Evolutionary conservation across 192 early-diverging fungal genomes (phyloP).

Genomic region (Coemansia sp.): DNA sequence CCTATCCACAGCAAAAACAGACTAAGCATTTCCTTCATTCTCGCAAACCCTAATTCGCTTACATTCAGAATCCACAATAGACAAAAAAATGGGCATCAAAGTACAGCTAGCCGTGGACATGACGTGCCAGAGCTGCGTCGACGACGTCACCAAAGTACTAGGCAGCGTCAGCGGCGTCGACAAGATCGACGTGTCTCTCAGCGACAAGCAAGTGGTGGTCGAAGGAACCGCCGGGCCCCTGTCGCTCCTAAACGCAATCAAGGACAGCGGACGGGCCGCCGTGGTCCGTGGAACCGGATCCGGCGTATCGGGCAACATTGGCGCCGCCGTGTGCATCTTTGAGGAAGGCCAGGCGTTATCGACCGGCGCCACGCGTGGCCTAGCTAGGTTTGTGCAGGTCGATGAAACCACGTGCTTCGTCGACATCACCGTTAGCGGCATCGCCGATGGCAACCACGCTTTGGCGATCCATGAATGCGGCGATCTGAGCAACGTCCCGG

Average conservation of each 20-base stretch:
- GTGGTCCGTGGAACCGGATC: slow-evolving; percentile 79
- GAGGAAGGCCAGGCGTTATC: slow-evolving; percentile 56
- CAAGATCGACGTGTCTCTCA: slow-evolving; percentile 65
- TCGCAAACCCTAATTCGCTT: neutral
- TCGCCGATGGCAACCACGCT: slow-evolving; percentile 64
- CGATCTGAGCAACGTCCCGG: slow-evolving; percentile 61
- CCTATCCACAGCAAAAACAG: neutral
- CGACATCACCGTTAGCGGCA: slow-evolving; percentile 74
- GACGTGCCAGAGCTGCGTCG: slow-evolving; percentile 78
- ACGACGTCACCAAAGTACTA: slow-evolving; percentile 64
- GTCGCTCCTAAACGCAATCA: slow-evolving; percentile 60
- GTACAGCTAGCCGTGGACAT: slow-evolving; percentile 86
- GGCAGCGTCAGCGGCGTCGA: slow-evolving; percentile 57
- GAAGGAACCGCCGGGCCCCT: slow-evolving; percentile 62
- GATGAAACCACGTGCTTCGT: slow-evolving; percentile 68
- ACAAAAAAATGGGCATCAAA: slow-evolving; percentile 44
- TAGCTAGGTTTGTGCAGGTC: slow-evolving; percentile 83
- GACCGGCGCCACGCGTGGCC: slow-evolving; percentile 44
- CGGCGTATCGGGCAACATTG: slow-evolving; percentile 58
- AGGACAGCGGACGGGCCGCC: slow-evolving; percentile 68
- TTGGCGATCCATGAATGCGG: slow-evolving; percentile 79
- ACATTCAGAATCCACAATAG: neutral
- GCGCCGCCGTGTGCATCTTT: slow-evolving; percentile 90
- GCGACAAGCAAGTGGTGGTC: slow-evolving; percentile 71
- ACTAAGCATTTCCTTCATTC: neutral